Base-by-base conservation (phyloP, 768 basidiomycete species). In the Xerocomus brunneocitrinus region DNA sequence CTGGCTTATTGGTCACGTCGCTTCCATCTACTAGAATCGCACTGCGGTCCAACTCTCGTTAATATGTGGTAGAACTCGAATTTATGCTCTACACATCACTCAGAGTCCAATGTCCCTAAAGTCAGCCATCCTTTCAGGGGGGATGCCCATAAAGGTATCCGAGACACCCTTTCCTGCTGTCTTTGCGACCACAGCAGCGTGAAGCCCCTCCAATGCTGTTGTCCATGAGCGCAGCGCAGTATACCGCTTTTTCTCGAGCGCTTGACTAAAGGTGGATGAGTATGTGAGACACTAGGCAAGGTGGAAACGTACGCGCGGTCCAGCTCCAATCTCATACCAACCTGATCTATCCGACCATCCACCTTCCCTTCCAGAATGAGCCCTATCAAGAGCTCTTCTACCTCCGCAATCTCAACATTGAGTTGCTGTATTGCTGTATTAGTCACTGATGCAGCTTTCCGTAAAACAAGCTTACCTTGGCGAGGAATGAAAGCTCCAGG, bases 351-450 rank as follows among this genome's bases (percentile, higher is more conserved):
- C 58, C 86, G 81, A 10, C 97, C 97, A 60, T 95, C 91, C 10
- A 99, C 91, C 67, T 91, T 95, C n/a, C 91, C 92, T 68, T 99
- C 97, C 25, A 98, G 73, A 53, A 99, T 98, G 24, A 98, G 80
- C 14, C 89, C 87, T 55, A 98, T 87, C 36, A 98, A 81, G 19
- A 99, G 81, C 53, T 94, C 92, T 62, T 98, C 95, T 5, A 95
- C 95, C 67, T 98, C 95, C 45, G 83, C 81, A 42, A 83, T 82
- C 25, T 89, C 84, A n/a, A 98, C 90, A 58, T 97, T 95, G 52
- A 99, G 76, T 90, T 98, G 95, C 95, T 98, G 60, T 8, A 50
- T 14, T 36, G 47, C 47, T 24, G 10, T 48, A 30, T 60, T 8
- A 44, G 53, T 19, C n/a, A 34, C 34, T n/a, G 9, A 40, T 25